These are phyloP conservation scores for Seminavis robusta DNA, from an alignment of 108 stramenopile genomes.

Conservation along the genomic window DNA sequence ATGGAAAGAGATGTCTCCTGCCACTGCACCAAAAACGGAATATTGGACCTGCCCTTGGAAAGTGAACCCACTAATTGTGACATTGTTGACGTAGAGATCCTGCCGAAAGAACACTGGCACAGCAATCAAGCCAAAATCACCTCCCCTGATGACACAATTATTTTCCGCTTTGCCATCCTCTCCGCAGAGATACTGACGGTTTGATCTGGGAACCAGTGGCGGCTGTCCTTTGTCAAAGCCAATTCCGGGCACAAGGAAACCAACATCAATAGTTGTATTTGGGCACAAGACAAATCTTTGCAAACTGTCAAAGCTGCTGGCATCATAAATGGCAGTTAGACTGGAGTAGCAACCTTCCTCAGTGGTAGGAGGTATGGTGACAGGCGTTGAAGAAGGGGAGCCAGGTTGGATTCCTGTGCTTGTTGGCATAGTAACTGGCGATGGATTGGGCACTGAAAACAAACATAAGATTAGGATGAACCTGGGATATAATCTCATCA, in stretches of 20 bases:
- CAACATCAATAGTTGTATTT: conserved; percentile 20
- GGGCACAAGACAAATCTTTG: conserved; percentile 24
- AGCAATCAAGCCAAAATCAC: conserved; percentile 26
- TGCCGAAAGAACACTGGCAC: conserved; percentile 12
- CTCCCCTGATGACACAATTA: conserved; percentile 29
- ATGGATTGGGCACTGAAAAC: too few species aligned
- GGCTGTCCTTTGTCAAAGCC: conserved; percentile 21
- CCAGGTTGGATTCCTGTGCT: too few species aligned
- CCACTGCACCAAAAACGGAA: conserved; percentile 15
- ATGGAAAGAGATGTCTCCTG: conserved; percentile 28
- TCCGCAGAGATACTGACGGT: conserved; percentile 36
- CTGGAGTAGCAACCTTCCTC: too few species aligned
- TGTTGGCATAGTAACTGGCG: too few species aligned
- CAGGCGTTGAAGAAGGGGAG: too few species aligned
- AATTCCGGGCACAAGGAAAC: conserved; percentile 6
- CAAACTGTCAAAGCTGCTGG: too few species aligned
- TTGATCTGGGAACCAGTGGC: conserved; percentile 23
- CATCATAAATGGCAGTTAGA: too few species aligned
- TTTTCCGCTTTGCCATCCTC: conserved; percentile 27
- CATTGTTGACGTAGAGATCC: conserved; percentile 19
- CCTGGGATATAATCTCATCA: too few species aligned
- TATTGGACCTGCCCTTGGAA: conserved; percentile 16
- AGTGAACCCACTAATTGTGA: conserved; percentile 24
- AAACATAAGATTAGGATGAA: too few species aligned
- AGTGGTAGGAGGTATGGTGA: too few species aligned